Conservation (phyloP, 345 rosid species). For the Cardamine resedifolia region DNA sequence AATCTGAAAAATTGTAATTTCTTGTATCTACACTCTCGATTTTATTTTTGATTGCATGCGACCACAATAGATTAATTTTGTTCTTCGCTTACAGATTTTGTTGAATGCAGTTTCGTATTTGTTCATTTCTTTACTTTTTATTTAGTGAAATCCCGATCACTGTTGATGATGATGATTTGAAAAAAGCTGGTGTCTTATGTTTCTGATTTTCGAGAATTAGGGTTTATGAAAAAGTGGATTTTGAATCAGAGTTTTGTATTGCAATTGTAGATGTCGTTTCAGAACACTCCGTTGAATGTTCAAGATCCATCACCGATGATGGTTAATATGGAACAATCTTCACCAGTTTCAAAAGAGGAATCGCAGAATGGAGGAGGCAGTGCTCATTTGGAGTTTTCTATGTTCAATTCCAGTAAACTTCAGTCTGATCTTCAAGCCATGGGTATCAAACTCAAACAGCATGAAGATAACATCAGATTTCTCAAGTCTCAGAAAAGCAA, state of each 20-base stretch:
- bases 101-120: neutral
- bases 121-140: neutral
- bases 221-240: neutral
- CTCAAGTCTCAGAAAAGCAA: conserved; percentile 54
- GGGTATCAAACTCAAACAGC: conserved; percentile 68
- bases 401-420: conserved; percentile 57
- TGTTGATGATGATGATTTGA: neutral
- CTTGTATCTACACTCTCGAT: neutral
- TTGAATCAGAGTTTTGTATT: neutral
- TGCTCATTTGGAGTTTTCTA: conserved; percentile 27
- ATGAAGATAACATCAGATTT: conserved; percentile 54
- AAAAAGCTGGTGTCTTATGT: neutral
- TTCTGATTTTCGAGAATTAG: conserved; percentile 12
- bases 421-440: conserved; percentile 61
- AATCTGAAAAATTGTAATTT: neutral
- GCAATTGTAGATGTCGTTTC: conserved; percentile 40
- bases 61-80: conserved; percentile 18
- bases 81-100: neutral
- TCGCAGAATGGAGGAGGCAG: conserved; percentile 53
- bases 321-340: conserved; percentile 41
- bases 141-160: neutral
- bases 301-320: conserved; percentile 42
- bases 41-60: conserved; percentile 29
- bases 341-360: conserved; percentile 32
- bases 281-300: conserved; percentile 24